phyloP scores from a whole-genome alignment of 306 rosid genomes.

The Acmispon strigosus region DNA sequence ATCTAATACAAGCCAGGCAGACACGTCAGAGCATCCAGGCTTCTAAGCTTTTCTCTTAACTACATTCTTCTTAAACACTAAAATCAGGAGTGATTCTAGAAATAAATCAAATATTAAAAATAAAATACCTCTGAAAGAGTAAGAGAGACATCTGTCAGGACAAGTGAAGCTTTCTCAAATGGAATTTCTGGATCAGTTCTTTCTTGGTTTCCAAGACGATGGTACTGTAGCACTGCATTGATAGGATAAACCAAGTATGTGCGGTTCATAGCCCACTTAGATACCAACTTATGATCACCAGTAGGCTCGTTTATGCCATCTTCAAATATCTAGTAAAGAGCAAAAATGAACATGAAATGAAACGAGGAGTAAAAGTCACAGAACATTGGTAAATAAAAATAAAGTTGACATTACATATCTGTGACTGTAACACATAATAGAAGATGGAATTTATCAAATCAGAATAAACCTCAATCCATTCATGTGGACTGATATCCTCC shows the following conservation, averaged over 20 bases:
- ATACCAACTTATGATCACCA: slow-evolving; percentile 34
- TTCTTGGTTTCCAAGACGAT: slow-evolving; percentile 95
- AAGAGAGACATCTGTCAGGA: slow-evolving; percentile 72
- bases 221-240: slow-evolving; percentile 78
- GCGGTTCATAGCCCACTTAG: slow-evolving; percentile 79
- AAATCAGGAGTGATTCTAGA: slow-evolving; percentile 13
- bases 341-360: slow-evolving; percentile 1
- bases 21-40: not conserved
- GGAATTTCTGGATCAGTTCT: slow-evolving; percentile 77
- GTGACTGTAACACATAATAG: slow-evolving; percentile 8
- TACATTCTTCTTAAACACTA: not conserved
- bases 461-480: slow-evolving; percentile 88
- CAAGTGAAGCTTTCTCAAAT: slow-evolving; percentile 79
- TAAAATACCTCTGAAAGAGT: slow-evolving; percentile 74
- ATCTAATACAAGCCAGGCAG: not conserved
- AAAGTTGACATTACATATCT: not conserved
- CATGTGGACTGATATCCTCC: slow-evolving; percentile 80
- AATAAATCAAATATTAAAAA: not conserved
- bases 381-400: not conserved
- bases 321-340: slow-evolving; percentile 72
- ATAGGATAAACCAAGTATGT: slow-evolving; percentile 83
- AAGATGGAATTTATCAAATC: not conserved
- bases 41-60: not conserved
- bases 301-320: slow-evolving; percentile 79
- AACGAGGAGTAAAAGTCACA: slow-evolving; percentile 1